phyloP scores from a whole-genome alignment of 768 basidiomycete species.

The Clathrus columnatus region DNA sequence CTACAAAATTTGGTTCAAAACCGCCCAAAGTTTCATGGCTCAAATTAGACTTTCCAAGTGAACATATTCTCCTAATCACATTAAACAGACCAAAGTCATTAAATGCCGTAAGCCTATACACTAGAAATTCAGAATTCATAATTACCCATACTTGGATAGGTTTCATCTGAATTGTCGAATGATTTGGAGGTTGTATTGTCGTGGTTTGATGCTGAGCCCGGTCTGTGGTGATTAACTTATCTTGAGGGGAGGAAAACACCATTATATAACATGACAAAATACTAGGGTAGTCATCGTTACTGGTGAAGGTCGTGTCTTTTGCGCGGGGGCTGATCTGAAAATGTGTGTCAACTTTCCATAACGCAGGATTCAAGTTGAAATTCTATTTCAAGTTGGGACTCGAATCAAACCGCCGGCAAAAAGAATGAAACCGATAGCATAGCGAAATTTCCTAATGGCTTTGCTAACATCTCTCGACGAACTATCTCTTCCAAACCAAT shows the following conservation, averaged over 20 bases:
- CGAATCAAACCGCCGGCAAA: slow-evolving; percentile 36
- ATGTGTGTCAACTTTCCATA: slow-evolving; percentile 30
- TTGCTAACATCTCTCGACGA: slow-evolving; percentile 66
- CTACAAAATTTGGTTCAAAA: background rate
- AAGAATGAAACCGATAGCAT: slow-evolving; percentile 36
- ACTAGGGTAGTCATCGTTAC: slow-evolving; percentile 67
- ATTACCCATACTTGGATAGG: background rate
- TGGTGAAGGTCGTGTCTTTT: slow-evolving; percentile 64
- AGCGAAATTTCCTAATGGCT: slow-evolving; percentile 42
- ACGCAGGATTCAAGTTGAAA: background rate
- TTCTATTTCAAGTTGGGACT: slow-evolving; percentile 46
- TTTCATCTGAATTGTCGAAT: background rate
- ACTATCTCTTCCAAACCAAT: slow-evolving; percentile 56
- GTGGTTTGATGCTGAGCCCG: slow-evolving; percentile 69
- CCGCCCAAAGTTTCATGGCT: slow-evolving; percentile 15
- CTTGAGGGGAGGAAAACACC: no score
- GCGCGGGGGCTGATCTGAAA: slow-evolving; percentile 73
- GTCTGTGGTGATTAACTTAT: slow-evolving; percentile 47
- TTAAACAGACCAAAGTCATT: slow-evolving; percentile 62
- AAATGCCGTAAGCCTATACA: slow-evolving; percentile 58
- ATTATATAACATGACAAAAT: background rate
- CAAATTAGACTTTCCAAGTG: slow-evolving; percentile 33
- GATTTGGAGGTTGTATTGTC: slow-evolving; percentile 27
- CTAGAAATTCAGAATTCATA: no score
- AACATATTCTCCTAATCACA: slow-evolving; percentile 46